Evolutionary conservation across 345 rosid genomes (phyloP).

Genomic region (Mallotus nudiflorus): DNA sequence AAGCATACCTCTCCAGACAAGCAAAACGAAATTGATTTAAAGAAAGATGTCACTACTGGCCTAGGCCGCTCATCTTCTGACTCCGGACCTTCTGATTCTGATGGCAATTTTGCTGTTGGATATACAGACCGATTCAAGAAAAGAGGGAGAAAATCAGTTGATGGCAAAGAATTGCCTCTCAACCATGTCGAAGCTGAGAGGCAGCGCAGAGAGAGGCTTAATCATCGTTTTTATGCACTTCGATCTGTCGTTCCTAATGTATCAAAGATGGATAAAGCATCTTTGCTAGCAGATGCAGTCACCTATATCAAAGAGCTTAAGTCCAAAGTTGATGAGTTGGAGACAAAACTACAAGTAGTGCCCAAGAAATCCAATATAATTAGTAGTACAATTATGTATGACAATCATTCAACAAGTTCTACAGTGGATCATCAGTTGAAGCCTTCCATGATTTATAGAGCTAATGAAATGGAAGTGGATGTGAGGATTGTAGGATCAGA

Average conservation of each 20-base stretch:
- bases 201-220: slow-evolving; percentile 77
- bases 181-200: slow-evolving; percentile 86
- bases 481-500: slow-evolving; percentile 57
- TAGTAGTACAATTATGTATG: neutral
- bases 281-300: slow-evolving; percentile 68
- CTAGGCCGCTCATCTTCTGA: slow-evolving; percentile 40
- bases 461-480: slow-evolving; percentile 36
- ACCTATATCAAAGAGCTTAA: slow-evolving; percentile 69
- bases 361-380: slow-evolving; percentile 16
- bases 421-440: slow-evolving; percentile 8
- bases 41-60: slow-evolving; percentile 21
- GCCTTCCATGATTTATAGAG: slow-evolving; percentile 1
- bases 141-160: slow-evolving; percentile 41
- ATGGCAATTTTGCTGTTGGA: slow-evolving; percentile 19
- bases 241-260: slow-evolving; percentile 88
- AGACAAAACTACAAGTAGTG: slow-evolving; percentile 27
- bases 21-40: slow-evolving; percentile 4
- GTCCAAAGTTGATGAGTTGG: slow-evolving; percentile 48
- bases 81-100: slow-evolving; percentile 37
- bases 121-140: slow-evolving; percentile 15
- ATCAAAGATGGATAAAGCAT: slow-evolving; percentile 90
- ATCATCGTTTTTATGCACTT: slow-evolving; percentile 70
- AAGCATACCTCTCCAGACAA: slow-evolving; percentile 18
- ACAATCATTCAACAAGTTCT: slow-evolving; percentile 3
- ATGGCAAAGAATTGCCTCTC: slow-evolving; percentile 37